Evolutionary conservation across 805 yeast species (phyloP).

Genomic region (Alloascoidea africana): DNA sequence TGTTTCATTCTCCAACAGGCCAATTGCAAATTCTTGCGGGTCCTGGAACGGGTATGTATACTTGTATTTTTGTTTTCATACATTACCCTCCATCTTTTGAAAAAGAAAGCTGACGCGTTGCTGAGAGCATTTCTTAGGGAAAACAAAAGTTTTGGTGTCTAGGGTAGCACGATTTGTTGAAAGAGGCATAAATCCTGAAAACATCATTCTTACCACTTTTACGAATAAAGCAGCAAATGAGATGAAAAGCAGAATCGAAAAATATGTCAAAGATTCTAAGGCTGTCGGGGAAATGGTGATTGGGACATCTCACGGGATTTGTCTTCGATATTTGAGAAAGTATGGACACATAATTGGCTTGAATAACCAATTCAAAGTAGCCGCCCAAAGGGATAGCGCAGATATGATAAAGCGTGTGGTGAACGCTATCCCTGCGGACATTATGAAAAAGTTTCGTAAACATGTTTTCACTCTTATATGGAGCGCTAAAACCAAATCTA

Average conservation of each 20-base stretch:
- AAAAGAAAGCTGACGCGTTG: neutral
- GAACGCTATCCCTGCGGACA: slow-evolving; percentile 15
- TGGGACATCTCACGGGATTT: slow-evolving; percentile 87
- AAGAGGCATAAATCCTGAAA: slow-evolving; percentile 37
- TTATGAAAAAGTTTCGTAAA: slow-evolving; percentile 18
- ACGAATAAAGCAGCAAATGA: slow-evolving; percentile 88
- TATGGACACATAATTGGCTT: slow-evolving; percentile 38
- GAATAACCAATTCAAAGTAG: slow-evolving; percentile 30
- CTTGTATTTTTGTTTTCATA: neutral
- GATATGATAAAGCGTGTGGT: slow-evolving; percentile 30
- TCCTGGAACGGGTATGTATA: slow-evolving; percentile 38
- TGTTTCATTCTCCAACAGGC: slow-evolving; percentile 21
- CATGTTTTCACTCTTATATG: neutral
- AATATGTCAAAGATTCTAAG: slow-evolving; percentile 11
- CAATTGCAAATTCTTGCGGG: slow-evolving; percentile 44
- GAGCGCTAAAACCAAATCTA: slow-evolving; percentile 3
- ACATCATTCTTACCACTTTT: slow-evolving; percentile 77
- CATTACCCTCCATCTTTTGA: slow-evolving; percentile 1
- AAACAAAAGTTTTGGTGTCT: slow-evolving; percentile 70
- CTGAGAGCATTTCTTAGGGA: slow-evolving; percentile 14
- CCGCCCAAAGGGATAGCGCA: slow-evolving; percentile 47
- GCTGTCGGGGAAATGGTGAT: slow-evolving; percentile 35
- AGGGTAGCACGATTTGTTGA: slow-evolving; percentile 60
- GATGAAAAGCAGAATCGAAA: slow-evolving; percentile 49
- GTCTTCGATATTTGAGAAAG: slow-evolving; percentile 39